These are phyloP conservation scores for Bipolaris bicolor DNA, from an alignment of 2,329 filamentous ascomycete species.

Conservation along the genomic window DNA sequence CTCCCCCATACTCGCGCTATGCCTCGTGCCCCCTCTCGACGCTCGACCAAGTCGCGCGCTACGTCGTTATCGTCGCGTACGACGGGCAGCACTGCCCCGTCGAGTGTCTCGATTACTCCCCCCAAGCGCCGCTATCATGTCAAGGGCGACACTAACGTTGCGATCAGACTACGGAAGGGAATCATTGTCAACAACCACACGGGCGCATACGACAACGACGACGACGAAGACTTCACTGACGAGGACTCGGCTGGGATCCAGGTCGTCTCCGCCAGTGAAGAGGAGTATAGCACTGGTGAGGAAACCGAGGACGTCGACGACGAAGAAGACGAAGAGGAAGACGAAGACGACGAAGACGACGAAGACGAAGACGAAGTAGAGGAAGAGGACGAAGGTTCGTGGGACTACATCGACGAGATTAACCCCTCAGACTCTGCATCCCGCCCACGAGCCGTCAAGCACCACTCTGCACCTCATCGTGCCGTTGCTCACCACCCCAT, in stretches of 20 bases:
- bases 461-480: slow-evolving; percentile 25
- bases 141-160: slow-evolving; percentile 48
- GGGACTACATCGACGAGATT: slow-evolving; percentile 51
- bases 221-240: slow-evolving; percentile 36
- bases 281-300: slow-evolving; percentile 35
- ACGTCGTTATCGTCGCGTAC: slow-evolving; percentile 34
- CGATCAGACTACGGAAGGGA: slow-evolving; percentile 45
- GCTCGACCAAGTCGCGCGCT: slow-evolving; percentile 33
- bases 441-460: slow-evolving; percentile 43
- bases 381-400: slow-evolving; percentile 36
- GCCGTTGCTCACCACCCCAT: slow-evolving; percentile 32
- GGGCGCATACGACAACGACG: slow-evolving; percentile 36
- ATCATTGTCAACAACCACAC: slow-evolving; percentile 50
- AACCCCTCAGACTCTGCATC: slow-evolving; percentile 59
- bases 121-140: slow-evolving; percentile 25
- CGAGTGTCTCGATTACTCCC: slow-evolving; percentile 41
- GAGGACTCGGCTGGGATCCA: slow-evolving; percentile 44
- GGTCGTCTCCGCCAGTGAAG: slow-evolving; percentile 41
- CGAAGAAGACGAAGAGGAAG: slow-evolving; percentile 33
- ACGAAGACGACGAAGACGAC: slow-evolving; percentile 34
- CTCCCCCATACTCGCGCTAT: slow-evolving; percentile 42
- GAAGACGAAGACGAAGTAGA: slow-evolving; percentile 35
- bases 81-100: slow-evolving; percentile 33
- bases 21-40: slow-evolving; percentile 29
- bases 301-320: slow-evolving; percentile 39